phyloP scores from a whole-genome alignment of 352 stramenopile species.

The Globisporangium orthogonon region DNA sequence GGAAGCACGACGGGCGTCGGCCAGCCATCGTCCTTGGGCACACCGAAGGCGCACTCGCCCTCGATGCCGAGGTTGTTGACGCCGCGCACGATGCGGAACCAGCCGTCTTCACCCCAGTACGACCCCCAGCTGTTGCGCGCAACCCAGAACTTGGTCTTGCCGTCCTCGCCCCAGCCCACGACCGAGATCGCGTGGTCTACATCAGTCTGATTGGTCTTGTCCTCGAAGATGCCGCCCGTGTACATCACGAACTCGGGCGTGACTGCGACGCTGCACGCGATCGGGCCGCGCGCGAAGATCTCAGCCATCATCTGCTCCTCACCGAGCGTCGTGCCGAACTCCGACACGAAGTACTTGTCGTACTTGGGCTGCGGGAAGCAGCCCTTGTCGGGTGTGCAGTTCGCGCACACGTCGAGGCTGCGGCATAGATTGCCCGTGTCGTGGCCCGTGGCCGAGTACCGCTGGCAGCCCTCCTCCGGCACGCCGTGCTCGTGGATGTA shows the following conservation, averaged over 20 bases:
- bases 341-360: slow-evolving; percentile 93
- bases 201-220: slow-evolving; percentile 76
- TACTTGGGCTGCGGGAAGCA: slow-evolving; percentile 89
- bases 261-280: slow-evolving; percentile 92
- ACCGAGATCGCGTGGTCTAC: slow-evolving; percentile 93
- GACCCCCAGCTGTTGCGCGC: slow-evolving; percentile 94
- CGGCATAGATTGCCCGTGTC: slow-evolving; percentile 88
- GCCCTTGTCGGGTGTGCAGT: slow-evolving; percentile 79
- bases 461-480: slow-evolving; percentile 93
- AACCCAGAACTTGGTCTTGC: slow-evolving; percentile 91
- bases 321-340: slow-evolving; percentile 90
- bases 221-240: slow-evolving; percentile 90
- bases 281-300: slow-evolving; percentile 93
- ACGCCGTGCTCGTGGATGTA: slow-evolving; percentile 90
- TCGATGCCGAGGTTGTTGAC: slow-evolving; percentile 94
- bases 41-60: slow-evolving; percentile 89
- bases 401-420: slow-evolving; percentile 89
- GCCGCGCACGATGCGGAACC: slow-evolving; percentile 89
- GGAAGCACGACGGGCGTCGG: slow-evolving; percentile 27
- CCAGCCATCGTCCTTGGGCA: slow-evolving; percentile 78
- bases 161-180: slow-evolving; percentile 92
- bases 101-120: slow-evolving; percentile 95
- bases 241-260: slow-evolving; percentile 88
- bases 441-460: slow-evolving; percentile 89
- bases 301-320: slow-evolving; percentile 94